phyloP scores from a whole-genome alignment of 129 eudicot genomes.

The Chrysanthemum lavandulifolium region DNA sequence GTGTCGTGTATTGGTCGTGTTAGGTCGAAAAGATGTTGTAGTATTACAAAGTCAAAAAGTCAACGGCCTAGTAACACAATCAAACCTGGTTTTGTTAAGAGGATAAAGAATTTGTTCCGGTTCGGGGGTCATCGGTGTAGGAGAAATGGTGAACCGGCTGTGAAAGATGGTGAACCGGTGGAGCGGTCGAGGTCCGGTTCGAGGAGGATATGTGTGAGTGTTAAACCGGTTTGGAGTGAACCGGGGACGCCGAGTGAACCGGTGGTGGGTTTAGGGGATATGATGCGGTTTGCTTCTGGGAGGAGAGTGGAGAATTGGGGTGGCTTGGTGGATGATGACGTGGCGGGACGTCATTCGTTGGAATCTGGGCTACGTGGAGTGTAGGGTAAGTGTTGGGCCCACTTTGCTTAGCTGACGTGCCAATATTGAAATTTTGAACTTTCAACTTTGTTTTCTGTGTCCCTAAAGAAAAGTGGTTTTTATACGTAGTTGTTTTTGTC shows the following conservation, averaged over 20 bases:
- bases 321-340: background rate
- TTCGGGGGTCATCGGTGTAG: background rate
- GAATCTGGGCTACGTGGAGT: constrained; percentile 9
- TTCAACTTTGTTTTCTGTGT: background rate
- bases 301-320: background rate
- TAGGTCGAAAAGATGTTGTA: constrained; percentile 7
- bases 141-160: background rate
- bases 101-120: background rate
- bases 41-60: background rate
- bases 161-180: background rate
- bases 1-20: constrained; percentile 15
- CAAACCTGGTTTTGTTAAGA: background rate
- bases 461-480: background rate
- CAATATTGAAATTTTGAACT: background rate
- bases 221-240: constrained; percentile 11
- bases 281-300: constrained; percentile 14
- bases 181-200: background rate
- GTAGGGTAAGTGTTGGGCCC: background rate
- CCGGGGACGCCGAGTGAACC: constrained; percentile 18
- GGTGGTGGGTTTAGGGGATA: background rate
- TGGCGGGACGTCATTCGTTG: constrained; percentile 11
- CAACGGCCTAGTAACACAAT: background rate
- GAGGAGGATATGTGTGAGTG: constrained; percentile 2
- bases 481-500: background rate
- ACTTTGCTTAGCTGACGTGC: background rate